phyloP scores from a whole-genome alignment of 169 alveolate species.

The Plasmodium gonderi region DNA sequence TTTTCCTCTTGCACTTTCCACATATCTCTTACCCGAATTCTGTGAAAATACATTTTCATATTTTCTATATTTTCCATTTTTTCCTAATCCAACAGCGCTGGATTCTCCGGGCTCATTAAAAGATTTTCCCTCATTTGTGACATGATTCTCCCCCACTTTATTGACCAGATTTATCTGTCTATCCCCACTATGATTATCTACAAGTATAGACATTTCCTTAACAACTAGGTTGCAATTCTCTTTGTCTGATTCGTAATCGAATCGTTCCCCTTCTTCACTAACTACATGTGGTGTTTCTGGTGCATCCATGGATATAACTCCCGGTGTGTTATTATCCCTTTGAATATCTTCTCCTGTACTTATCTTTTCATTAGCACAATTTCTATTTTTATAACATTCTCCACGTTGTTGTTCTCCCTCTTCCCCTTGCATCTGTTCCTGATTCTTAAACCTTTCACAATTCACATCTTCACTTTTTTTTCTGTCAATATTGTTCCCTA shows the following conservation, averaged over 20 bases:
- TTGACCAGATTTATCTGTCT: background rate
- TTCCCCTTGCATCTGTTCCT: no score
- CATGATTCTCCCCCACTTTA: background rate
- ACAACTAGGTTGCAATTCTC: no score
- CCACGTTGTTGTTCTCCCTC: background rate
- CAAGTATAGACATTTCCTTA: no score
- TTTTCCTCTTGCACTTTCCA: background rate
- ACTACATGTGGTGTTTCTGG: background rate
- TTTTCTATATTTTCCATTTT: background rate
- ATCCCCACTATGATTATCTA: background rate
- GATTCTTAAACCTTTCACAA: background rate
- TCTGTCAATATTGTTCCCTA: background rate
- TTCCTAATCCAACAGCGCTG: background rate
- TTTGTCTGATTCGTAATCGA: background rate
- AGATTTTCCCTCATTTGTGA: background rate
- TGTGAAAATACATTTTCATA: background rate
- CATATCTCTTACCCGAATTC: background rate
- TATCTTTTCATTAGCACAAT: background rate
- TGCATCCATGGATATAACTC: background rate
- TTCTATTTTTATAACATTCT: background rate
- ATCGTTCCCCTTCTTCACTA: background rate
- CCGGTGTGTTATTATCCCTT: background rate
- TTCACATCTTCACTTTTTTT: background rate
- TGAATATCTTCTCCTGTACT: background rate
- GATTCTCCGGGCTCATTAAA: no score